These are phyloP conservation scores for Podila clonocystis DNA, from an alignment of 192 early-diverging fungal species.

Conservation along the genomic window DNA sequence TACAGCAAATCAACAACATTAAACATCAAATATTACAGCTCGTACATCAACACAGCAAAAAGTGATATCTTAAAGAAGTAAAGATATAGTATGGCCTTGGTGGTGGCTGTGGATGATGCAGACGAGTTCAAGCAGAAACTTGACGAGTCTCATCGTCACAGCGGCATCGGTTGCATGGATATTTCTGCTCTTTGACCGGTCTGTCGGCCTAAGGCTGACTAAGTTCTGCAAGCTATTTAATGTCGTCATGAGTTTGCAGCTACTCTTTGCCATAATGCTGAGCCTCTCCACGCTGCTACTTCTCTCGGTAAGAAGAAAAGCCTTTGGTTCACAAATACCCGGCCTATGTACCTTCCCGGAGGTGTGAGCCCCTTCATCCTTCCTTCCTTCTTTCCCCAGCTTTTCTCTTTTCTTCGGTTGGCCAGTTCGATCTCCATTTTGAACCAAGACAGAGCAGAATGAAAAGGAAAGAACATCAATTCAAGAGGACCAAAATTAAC, in stretches of 20 bases:
- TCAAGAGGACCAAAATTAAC: too few relatives aligned
- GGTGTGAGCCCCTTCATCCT: too few relatives aligned
- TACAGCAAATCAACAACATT: too few relatives aligned
- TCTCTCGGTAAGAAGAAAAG: slow-evolving; percentile 18
- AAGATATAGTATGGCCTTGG: slow-evolving; percentile 12
- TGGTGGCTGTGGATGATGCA: slow-evolving; percentile 9
- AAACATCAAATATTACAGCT: too few relatives aligned
- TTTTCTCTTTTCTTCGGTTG: too few relatives aligned
- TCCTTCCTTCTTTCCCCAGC: too few relatives aligned
- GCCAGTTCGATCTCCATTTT: too few relatives aligned
- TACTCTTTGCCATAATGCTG: slow-evolving; percentile 31
- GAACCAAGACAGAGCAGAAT: too few relatives aligned
- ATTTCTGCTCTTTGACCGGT: slow-evolving; percentile 16
- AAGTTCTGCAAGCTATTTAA: slow-evolving; percentile 32
- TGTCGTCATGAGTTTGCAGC: slow-evolving; percentile 25
- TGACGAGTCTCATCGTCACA: slow-evolving; percentile 22
- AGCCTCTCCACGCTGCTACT: slow-evolving; percentile 32
- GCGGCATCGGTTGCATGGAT: slow-evolving; percentile 25
- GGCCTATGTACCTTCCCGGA: too few relatives aligned
- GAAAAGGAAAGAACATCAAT: too few relatives aligned
- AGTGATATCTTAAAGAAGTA: too few relatives aligned
- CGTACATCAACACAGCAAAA: neutral
- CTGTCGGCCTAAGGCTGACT: slow-evolving; percentile 13
- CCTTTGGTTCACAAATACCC: neutral
- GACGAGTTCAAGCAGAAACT: slow-evolving; percentile 26